Evolutionary conservation across 805 yeast species (phyloP).

Genomic region (Candida saitoana): DNA sequence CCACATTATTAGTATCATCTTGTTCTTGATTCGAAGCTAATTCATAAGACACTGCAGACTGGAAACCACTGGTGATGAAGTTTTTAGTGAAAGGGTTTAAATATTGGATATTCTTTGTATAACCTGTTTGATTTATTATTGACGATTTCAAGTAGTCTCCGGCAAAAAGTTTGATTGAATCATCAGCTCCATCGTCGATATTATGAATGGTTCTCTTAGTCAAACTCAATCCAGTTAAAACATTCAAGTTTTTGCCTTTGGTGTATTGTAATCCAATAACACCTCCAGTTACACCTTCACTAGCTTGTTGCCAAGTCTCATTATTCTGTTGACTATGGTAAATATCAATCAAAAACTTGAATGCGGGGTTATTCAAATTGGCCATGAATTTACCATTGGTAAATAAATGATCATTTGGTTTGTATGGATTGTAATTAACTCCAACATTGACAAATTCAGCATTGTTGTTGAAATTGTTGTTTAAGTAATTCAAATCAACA

Average conservation of each 20-base stretch:
- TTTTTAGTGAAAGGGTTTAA: constrained; percentile 22
- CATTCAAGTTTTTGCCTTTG: constrained; percentile 20
- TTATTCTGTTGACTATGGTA: constrained; percentile 38
- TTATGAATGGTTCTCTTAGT: constrained; percentile 54
- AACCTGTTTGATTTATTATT: constrained; percentile 22
- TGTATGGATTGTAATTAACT: constrained; percentile 47
- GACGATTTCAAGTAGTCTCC: constrained; percentile 37
- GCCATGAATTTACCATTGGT: constrained; percentile 43
- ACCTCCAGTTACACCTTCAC: constrained; percentile 52
- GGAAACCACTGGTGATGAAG: constrained; percentile 46
- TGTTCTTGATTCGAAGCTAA: constrained; percentile 30
- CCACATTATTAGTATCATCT: constrained; percentile 14
- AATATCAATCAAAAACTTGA: constrained; percentile 35
- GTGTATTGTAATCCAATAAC: constrained; percentile 46
- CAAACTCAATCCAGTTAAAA: constrained; percentile 54
- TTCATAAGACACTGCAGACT: constrained; percentile 63
- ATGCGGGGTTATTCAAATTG: constrained; percentile 45
- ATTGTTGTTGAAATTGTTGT: constrained; percentile 46
- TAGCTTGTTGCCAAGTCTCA: constrained; percentile 49
- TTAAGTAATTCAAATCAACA: constrained; percentile 36
- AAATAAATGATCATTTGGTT: constrained; percentile 45
- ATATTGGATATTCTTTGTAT: constrained; percentile 16
- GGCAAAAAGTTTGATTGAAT: constrained; percentile 27
- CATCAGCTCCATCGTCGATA: constrained; percentile 50
- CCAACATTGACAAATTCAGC: constrained; percentile 49